Evolutionary conservation across 768 basidiomycete species (phyloP).

Genomic region (Suillus weaverae): DNA sequence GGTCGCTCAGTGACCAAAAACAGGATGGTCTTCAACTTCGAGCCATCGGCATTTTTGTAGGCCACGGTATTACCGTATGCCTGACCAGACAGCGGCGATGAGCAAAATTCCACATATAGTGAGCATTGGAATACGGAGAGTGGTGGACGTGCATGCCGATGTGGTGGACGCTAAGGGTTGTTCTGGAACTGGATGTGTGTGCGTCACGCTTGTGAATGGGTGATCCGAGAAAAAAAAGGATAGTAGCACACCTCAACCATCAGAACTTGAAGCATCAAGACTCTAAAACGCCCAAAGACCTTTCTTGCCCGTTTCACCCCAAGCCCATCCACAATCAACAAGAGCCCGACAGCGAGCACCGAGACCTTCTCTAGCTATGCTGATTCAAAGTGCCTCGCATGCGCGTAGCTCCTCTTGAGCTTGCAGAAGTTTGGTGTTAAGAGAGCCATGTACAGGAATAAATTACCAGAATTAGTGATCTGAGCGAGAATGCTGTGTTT

Average conservation of each 20-base stretch:
- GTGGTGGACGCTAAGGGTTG: constrained; percentile 4
- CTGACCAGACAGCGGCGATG: too few relatives aligned
- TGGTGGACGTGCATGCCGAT: constrained; percentile 2
- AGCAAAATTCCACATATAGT: too few relatives aligned
- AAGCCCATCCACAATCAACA: constrained; percentile 65
- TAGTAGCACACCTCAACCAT: constrained; percentile 7
- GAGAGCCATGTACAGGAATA: constrained; percentile 12
- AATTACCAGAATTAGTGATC: too few relatives aligned
- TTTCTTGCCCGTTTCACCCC: constrained; percentile 67
- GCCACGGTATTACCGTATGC: too few relatives aligned
- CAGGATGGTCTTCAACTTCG: too few relatives aligned
- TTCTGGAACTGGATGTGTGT: not conserved
- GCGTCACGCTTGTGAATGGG: not conserved
- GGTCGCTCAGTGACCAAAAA: too few relatives aligned
- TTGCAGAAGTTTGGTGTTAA: constrained; percentile 50
- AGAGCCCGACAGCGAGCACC: constrained; percentile 63
- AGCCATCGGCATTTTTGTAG: too few relatives aligned
- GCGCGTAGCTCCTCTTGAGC: constrained; percentile 81
- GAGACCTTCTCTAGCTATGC: constrained; percentile 62
- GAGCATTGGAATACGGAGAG: not conserved
- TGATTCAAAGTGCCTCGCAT: constrained; percentile 53
- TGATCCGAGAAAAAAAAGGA: not conserved
- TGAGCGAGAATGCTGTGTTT: too few relatives aligned
- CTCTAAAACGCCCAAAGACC: constrained; percentile 39
- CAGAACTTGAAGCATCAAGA: constrained; percentile 4